Evolutionary conservation across 257 asterid species (phyloP).

Genomic region (Thymus quinquecostatus): DNA sequence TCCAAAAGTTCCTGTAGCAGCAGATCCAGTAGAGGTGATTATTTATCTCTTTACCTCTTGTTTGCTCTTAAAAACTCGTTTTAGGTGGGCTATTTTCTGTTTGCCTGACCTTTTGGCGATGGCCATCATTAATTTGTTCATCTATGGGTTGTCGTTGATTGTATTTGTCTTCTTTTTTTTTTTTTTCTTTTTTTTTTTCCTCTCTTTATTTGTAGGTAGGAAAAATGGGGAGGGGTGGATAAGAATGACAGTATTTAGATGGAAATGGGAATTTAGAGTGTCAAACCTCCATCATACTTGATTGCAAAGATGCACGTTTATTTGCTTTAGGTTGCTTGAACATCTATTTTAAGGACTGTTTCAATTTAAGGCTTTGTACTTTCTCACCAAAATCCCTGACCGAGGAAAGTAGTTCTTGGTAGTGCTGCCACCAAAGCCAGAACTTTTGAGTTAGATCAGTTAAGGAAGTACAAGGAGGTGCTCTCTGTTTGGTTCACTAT

Average conservation of each 20-base stretch:
- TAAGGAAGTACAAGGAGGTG: conserved; percentile 27
- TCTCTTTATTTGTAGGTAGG: background rate
- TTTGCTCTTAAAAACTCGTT: conserved; percentile 22
- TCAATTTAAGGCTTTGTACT: conserved; percentile 17
- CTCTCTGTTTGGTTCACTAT: conserved; percentile 19
- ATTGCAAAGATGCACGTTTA: conserved; percentile 7
- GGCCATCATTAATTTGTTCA: conserved; percentile 1
- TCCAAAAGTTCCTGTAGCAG: conserved; percentile 53
- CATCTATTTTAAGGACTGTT: conserved; percentile 20
- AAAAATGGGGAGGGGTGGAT: too few species aligned
- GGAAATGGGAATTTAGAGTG: conserved; percentile 3
- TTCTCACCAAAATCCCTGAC: conserved; percentile 25
- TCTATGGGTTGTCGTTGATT: conserved; percentile 10
- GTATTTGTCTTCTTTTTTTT: background rate
- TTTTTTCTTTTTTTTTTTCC: background rate
- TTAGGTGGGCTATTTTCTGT: conserved; percentile 13
- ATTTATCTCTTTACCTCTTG: conserved; percentile 14
- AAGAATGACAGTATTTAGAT: background rate
- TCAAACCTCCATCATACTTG: conserved; percentile 1
- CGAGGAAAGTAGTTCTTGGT: conserved; percentile 29
- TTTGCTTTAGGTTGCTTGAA: conserved; percentile 23
- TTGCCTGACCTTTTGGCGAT: conserved; percentile 21
- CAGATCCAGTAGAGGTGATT: conserved; percentile 82
- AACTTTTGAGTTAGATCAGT: conserved; percentile 28
- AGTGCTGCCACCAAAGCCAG: conserved; percentile 29